These are phyloP conservation scores for Elsinoe australis DNA, from an alignment of 2,329 filamentous ascomycete species.

Conservation along the genomic window DNA sequence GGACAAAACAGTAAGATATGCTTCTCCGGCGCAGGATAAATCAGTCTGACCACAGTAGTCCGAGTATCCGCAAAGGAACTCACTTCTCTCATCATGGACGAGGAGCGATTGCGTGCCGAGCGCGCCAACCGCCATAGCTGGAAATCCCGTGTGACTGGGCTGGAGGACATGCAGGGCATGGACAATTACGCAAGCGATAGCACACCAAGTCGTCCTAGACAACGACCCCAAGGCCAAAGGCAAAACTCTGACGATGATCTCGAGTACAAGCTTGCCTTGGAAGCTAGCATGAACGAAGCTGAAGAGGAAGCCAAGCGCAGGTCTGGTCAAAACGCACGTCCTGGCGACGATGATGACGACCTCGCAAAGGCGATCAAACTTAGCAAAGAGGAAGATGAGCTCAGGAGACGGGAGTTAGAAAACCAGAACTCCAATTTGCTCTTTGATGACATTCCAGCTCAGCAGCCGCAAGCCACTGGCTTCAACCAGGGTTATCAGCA, in stretches of 20 bases:
- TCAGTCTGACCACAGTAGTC: conserved; percentile 51
- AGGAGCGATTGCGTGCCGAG: conserved; percentile 84
- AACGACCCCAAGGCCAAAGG: conserved; percentile 23
- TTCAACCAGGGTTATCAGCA: conserved; percentile 98
- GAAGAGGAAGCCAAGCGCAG: conserved; percentile 79
- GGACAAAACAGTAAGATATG: conserved; percentile 80
- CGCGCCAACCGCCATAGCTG: conserved; percentile 85
- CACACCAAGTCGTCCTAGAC: conserved; percentile 39
- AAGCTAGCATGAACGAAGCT: conserved; percentile 90
- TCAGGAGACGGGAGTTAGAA: conserved; percentile 77
- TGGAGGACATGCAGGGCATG: conserved; percentile 65
- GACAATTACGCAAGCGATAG: conserved; percentile 36
- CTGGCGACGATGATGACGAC: conserved; percentile 71
- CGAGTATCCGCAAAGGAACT: conserved; percentile 94
- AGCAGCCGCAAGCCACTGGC: conserved; percentile 65
- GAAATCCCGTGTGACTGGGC: conserved; percentile 91
- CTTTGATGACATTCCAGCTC: conserved; percentile 71
- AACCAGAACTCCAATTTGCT: conserved; percentile 75
- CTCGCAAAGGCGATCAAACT: conserved; percentile 90
- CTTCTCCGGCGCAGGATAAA: conserved; percentile 18
- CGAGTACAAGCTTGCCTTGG: conserved; percentile 82
- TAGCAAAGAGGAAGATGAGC: conserved; percentile 87
- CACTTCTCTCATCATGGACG: conserved; percentile 83
- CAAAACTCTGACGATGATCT: conserved; percentile 68
- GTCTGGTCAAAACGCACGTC: conserved; percentile 36